Conservation (phyloP, 2,329 filamentous ascomycete genomes). For the Ophiostoma ulmi region DNA sequence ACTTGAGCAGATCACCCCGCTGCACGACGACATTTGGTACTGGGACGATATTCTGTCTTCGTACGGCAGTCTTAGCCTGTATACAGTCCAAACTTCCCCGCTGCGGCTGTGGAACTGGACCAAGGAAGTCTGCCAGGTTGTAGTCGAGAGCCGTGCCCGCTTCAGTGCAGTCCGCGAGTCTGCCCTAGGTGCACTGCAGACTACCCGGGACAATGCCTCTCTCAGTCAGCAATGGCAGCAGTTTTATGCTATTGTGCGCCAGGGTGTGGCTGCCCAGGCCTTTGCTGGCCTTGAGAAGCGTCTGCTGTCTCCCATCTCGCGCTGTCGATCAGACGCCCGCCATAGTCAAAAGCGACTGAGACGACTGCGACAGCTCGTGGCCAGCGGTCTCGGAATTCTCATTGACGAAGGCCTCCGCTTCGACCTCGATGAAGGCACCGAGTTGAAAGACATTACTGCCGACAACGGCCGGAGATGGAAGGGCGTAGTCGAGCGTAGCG, state of each 20-base stretch:
- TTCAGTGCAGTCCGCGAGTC: slow-evolving; percentile 34
- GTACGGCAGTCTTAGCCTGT: slow-evolving; percentile 71
- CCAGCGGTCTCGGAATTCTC: slow-evolving; percentile 79
- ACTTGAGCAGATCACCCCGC: slow-evolving; percentile 73
- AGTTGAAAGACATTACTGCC: slow-evolving; percentile 36
- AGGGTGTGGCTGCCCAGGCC: slow-evolving; percentile 68
- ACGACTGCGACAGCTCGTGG: slow-evolving; percentile 71
- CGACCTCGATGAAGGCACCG: slow-evolving; percentile 44
- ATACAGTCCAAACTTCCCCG: slow-evolving; percentile 82
- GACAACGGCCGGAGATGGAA: slow-evolving; percentile 54
- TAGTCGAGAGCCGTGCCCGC: slow-evolving; percentile 52
- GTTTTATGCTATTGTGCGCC: slow-evolving; percentile 76
- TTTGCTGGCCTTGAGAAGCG: slow-evolving; percentile 64
- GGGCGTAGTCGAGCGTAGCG: slow-evolving; percentile 69
- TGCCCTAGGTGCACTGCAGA: slow-evolving; percentile 27
- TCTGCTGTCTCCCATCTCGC: slow-evolving; percentile 72
- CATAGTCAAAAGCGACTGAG: slow-evolving; percentile 67
- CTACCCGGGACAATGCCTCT: slow-evolving; percentile 29
- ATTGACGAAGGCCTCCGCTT: slow-evolving; percentile 79
- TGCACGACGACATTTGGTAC: slow-evolving; percentile 88
- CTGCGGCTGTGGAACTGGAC: slow-evolving; percentile 67
- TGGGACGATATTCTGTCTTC: slow-evolving; percentile 87
- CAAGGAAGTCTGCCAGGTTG: slow-evolving; percentile 53
- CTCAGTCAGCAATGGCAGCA: slow-evolving; percentile 53
- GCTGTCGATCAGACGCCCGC: slow-evolving; percentile 68